Conservation (phyloP, 106 monocot species). For the Dendrobium huoshanense region DNA sequence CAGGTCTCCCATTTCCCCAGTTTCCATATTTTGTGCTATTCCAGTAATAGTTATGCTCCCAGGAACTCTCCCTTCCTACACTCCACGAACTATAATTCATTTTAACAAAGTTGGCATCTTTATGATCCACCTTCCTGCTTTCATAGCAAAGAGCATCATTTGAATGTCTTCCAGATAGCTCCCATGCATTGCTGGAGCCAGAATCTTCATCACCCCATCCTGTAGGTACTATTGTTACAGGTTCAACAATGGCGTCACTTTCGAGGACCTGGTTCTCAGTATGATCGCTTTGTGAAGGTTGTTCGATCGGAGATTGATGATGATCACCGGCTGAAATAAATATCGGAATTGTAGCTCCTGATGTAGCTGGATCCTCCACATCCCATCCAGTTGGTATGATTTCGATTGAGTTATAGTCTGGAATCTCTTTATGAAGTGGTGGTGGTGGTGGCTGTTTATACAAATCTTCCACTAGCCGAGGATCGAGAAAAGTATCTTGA, state of each 20-base stretch:
- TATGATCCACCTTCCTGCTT: background rate
- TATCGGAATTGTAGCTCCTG: background rate
- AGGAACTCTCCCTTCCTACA: background rate
- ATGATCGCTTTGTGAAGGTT: background rate
- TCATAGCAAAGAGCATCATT: background rate
- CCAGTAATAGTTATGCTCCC: background rate
- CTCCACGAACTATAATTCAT: background rate
- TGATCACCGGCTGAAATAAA: background rate
- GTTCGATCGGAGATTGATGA: background rate
- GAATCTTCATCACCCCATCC: conserved; percentile 6
- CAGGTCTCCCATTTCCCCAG: background rate
- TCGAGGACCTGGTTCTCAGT: background rate
- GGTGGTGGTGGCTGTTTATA: conserved; percentile 13
- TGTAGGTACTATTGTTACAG: background rate
- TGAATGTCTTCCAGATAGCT: too few species aligned
- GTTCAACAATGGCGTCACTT: background rate
- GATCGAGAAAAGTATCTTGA: conserved; percentile 29
- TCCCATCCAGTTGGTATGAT: conserved; percentile 7
- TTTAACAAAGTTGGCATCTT: background rate
- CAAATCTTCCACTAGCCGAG: conserved; percentile 37
- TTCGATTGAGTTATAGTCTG: background rate
- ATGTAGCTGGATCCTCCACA: conserved; percentile 4
- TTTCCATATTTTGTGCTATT: background rate
- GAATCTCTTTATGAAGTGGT: background rate
- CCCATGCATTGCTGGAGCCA: too few species aligned